Base-by-base conservation (phyloP, 495 filamentous ascomycete species). In the Hypoxylon lienhwacheense region DNA sequence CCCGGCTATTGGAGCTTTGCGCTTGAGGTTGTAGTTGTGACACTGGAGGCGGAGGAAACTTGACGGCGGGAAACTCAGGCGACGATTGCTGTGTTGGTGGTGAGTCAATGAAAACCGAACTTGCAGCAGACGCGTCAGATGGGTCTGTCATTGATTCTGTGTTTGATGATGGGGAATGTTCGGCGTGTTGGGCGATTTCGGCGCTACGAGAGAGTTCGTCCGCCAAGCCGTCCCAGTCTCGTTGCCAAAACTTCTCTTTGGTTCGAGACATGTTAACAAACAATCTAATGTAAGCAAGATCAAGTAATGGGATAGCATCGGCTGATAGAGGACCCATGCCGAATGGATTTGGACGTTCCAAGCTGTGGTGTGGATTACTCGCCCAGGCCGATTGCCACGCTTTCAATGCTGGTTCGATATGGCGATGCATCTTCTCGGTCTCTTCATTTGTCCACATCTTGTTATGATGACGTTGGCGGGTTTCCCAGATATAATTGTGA, bases 401-500 rank as follows among this genome's bases (percentile, higher is more conserved):
- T 66, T 88, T 85, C 51, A 98, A 73, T 16, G 95, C 93, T 7
- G 93, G 93, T 64, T 97, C 93, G 43, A 98, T 95, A 65, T 95
- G 91, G 8, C 88, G 85, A 69, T 96, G 91, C 92, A 98, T 96
- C 39, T 89, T 87, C 56, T 97, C 90, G 0, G 90, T 95, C 68
- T 97, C 93, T 53, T 88, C 84, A 20, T 86, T 81, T 11, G 91
- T 96, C 92, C 92, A 97, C 53, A 89, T 81, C 53, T 90, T 85
- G 50, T 88, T 91, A 64, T 91, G 85, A 62, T 97, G 92, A 26
- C 90, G 77, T 68, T 96, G 91, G 29, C 93, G 82, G 1, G 91
- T 96, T 71, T 97, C 92, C 93, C 93, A 97, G 34, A 97, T 96
- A 69, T 97, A 97, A 55, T 96, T 96, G 70, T 98, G 93, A 19